Evolutionary conservation across 495 filamentous ascomycete species (phyloP), one percentile per base, ranked within the genome.

Genomic region (Annulohypoxylon bovei): DNA sequence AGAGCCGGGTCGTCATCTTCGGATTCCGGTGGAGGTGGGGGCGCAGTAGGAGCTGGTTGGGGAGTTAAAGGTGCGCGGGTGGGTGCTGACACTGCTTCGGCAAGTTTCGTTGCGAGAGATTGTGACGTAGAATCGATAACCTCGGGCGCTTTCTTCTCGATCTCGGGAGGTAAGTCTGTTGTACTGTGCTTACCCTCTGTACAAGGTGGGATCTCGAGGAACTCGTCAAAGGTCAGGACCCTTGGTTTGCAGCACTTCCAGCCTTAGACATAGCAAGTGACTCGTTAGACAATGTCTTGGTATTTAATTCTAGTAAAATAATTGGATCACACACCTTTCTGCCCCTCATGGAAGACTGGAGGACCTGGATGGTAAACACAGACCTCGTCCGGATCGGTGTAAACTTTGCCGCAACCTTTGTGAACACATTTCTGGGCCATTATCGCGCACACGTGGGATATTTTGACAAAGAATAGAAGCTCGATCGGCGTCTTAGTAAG

Each of bases 191-290:
- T 95, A 73, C 95, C 95, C 16, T 90, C 92, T 20, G 96, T 97
- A 85, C 95, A 99, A 22, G 96, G 94, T 28, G 93, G 87, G 70
- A 99, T 98, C 52, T 86, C 79, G 74, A 98, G 92, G 84, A 99
- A 99, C 82, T 99, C 95, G 81, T 99, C 96, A 75, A 99, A 99
- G 54, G 95, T 98, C 70, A 99, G 86, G 70, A 98, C 93, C 79
- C 96, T 91, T 62, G 94, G 92, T 83, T 98, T 99, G 86, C 95
- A 99, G 83, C 95, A 99, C 84, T 97, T 97, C 95, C 95, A 99
- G 73, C 95, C 95, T 98, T 98, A 78, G 12, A 59, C 47, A 2
- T 40, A 18, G 28, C 7, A 39, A 37, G 44, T 22, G 18, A 27
- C 28, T 0, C 27, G 55, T 67, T 39, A 62, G 42, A 22, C 11